Percentiles rank a stretch among this genome's conserved stretches.
Evolutionary conservation across 768 basidiomycete species (phyloP).

Genomic region (Udeniomyces megalosporus): DNA sequence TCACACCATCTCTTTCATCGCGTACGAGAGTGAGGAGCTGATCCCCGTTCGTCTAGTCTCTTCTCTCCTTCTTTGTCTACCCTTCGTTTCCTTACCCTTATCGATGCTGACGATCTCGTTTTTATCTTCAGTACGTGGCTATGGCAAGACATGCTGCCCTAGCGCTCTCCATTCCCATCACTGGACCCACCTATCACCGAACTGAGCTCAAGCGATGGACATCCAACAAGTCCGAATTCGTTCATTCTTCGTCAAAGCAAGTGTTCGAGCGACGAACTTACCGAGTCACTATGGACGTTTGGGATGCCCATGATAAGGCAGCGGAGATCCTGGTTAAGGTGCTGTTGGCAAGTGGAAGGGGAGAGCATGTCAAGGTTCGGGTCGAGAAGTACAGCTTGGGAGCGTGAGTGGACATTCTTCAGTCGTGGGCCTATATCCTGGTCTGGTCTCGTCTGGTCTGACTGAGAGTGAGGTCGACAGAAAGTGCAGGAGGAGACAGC

Average conservation of each 20-base stretch:
- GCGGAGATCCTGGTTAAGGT: slow-evolving; percentile 13
- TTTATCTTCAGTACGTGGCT: slow-evolving; percentile 3
- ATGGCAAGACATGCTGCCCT: slow-evolving; percentile 13
- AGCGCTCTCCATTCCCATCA: slow-evolving; percentile 9
- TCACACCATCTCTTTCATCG: slow-evolving; percentile 13
- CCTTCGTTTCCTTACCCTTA: background rate
- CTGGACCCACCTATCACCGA: background rate
- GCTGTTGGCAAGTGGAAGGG: slow-evolving; percentile 8
- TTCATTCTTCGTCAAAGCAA: slow-evolving; percentile 6
- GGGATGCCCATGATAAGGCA: slow-evolving; percentile 14
- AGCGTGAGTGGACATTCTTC: background rate
- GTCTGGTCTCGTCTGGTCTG: no score
- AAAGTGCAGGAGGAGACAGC: no score
- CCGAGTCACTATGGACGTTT: background rate
- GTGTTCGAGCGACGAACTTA: slow-evolving; percentile 10
- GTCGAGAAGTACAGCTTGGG: slow-evolving; percentile 12
- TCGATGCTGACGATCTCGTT: background rate
- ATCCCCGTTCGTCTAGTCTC: slow-evolving; percentile 1
- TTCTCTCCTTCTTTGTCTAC: background rate
- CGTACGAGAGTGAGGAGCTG: background rate
- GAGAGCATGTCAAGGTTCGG: slow-evolving; percentile 12
- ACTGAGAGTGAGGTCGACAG: no score
- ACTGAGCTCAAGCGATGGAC: slow-evolving; percentile 7
- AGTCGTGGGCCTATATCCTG: background rate
- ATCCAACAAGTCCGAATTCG: slow-evolving; percentile 5